These are phyloP conservation scores for Mortierella sp. DNA, from an alignment of 371 early-diverging fungal species.

Conservation along the genomic window DNA sequence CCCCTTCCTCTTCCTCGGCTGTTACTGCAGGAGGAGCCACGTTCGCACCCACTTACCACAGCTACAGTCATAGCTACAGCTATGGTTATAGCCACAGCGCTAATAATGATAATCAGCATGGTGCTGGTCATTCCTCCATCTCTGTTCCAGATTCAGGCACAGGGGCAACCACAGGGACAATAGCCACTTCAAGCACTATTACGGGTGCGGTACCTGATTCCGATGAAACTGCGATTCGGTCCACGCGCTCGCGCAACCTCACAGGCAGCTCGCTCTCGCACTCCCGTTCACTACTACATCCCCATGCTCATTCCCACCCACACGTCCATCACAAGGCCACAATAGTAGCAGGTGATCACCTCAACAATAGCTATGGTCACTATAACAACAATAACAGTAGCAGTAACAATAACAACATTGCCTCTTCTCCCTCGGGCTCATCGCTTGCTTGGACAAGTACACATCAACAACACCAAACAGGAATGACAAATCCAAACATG, in stretches of 20 bases:
- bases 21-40: not conserved
- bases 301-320: not conserved
- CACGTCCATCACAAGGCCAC: not conserved
- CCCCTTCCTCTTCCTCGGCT: not conserved
- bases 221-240: conserved; percentile 11
- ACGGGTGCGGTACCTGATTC: conserved; percentile 14
- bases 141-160: conserved; percentile 37
- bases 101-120: not conserved
- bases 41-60: not conserved
- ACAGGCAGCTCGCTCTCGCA: not conserved
- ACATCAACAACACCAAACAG: conserved; percentile 5
- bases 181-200: not conserved
- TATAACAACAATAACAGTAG: not conserved
- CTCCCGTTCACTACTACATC: not conserved
- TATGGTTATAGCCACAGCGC: not conserved
- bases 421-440: conserved; percentile 27
- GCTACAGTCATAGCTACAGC: conserved; percentile 1
- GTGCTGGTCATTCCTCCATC: not conserved
- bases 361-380: not conserved
- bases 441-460: conserved; percentile 17
- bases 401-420: conserved; percentile 13
- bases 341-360: too few relatives aligned
- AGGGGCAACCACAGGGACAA: conserved; percentile 2
- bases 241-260: not conserved
- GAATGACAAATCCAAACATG: conserved; percentile 22